Conservation (phyloP, 805 yeast species). For the Zygotorulaspora chibaensis region DNA sequence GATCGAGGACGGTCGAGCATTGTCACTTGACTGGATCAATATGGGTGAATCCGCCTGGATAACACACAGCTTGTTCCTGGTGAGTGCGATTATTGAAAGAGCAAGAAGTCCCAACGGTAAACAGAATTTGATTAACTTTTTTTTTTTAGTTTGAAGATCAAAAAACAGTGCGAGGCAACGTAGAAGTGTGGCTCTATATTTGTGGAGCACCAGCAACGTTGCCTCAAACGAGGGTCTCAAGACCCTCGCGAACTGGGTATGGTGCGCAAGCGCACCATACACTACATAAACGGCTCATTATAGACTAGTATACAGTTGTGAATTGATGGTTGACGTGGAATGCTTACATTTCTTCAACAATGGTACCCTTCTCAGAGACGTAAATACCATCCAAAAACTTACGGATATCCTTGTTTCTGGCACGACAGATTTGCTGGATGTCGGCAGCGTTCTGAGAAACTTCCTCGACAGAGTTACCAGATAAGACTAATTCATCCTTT, state of each 20-base stretch:
- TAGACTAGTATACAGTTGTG: neutral
- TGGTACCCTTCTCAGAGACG: slow-evolving; percentile 91
- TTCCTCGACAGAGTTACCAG: slow-evolving; percentile 49
- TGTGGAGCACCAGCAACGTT: slow-evolving; percentile 29
- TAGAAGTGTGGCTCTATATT: slow-evolving; percentile 27
- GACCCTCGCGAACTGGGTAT: neutral
- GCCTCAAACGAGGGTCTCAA: slow-evolving; percentile 5
- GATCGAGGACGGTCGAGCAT: no score
- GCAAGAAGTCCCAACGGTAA: neutral
- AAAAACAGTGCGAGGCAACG: slow-evolving; percentile 14
- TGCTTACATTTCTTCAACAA: slow-evolving; percentile 47
- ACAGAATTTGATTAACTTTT: neutral
- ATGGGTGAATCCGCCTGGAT: no score
- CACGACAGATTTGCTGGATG: slow-evolving; percentile 95
- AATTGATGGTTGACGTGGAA: neutral
- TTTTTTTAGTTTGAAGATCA: neutral
- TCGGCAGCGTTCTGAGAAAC: slow-evolving; percentile 15
- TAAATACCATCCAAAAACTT: slow-evolving; percentile 99
- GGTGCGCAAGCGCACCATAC: neutral
- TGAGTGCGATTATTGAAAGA: no score
- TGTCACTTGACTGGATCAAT: no score
- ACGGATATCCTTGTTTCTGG: slow-evolving; percentile 99
- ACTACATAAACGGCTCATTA: neutral
- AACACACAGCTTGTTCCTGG: no score
- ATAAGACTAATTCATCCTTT: slow-evolving; percentile 90